These are phyloP conservation scores for Dalbergia cochinchinensis DNA, from an alignment of 306 rosid species.

Conservation along the genomic window DNA sequence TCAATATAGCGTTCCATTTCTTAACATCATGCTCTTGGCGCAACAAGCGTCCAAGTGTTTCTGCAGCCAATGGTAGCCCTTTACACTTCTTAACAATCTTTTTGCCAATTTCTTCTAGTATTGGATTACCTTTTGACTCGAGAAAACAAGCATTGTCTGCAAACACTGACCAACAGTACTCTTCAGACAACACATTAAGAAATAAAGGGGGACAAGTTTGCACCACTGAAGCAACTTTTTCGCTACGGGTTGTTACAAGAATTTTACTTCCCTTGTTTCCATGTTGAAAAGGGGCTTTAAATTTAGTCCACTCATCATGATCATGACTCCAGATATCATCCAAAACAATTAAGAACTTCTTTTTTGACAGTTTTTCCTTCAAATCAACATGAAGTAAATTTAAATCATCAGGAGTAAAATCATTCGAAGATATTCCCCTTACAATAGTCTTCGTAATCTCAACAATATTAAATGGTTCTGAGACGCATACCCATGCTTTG, in stretches of 20 bases:
- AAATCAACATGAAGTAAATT: background rate
- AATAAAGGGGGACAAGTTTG: background rate
- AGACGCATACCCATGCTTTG: background rate
- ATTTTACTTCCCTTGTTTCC: no score
- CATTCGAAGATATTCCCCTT: background rate
- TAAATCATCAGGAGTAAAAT: background rate
- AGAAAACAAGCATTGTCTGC: no score
- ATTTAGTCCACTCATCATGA: no score
- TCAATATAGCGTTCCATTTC: conserved; percentile 17
- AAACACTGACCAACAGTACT: background rate
- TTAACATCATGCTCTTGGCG: background rate
- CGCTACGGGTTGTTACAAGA: no score
- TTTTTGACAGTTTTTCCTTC: background rate
- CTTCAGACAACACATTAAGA: background rate
- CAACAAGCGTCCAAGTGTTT: background rate
- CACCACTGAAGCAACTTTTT: no score
- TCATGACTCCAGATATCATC: no score
- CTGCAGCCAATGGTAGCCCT: background rate
- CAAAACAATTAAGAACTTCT: no score
- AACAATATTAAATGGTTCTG: background rate
- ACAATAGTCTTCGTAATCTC: background rate
- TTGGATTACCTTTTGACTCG: background rate
- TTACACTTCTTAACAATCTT: background rate
- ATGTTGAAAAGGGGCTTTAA: no score
- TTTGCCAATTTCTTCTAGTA: background rate